Conservation (phyloP, 495 filamentous ascomycete species). For the Letharia columbiana region DNA sequence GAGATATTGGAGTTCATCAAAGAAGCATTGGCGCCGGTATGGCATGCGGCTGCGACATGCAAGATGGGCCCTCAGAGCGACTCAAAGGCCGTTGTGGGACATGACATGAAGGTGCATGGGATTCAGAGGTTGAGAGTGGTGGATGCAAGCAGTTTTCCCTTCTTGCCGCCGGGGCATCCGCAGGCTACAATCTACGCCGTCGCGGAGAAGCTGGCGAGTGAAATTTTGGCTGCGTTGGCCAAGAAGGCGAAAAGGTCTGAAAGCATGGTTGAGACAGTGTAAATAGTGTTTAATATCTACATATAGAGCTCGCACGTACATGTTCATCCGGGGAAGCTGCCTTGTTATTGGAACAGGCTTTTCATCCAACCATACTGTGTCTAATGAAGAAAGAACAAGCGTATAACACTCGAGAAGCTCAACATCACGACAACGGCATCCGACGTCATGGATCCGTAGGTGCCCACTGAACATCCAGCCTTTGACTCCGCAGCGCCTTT, state of each 20-base stretch:
- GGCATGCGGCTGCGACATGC: constrained; percentile 44
- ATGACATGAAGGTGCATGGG: constrained; percentile 45
- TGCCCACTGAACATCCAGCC: not conserved
- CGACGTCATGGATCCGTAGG: not conserved
- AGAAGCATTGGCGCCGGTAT: constrained; percentile 40
- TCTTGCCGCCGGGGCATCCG: constrained; percentile 53
- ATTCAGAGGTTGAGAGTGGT: constrained; percentile 50
- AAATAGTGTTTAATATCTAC: no score
- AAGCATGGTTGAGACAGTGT: no score
- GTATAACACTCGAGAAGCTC: no score
- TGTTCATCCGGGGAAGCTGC: no score
- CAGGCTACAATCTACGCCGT: constrained; percentile 38
- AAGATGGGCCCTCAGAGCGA: constrained; percentile 51
- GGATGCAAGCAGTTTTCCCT: constrained; percentile 57
- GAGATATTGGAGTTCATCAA: constrained; percentile 43
- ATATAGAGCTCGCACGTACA: no score
- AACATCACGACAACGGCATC: not conserved
- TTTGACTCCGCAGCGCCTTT: not conserved
- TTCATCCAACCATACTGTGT: no score
- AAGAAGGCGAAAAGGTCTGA: not conserved
- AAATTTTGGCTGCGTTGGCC: no score
- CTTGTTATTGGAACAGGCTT: no score
- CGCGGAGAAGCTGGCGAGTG: not conserved
- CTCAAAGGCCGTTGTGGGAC: constrained; percentile 46
- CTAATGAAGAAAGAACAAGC: no score